Percentiles rank a stretch among this genome's conserved stretches.
Evolutionary conservation across 1,284 basidiomycete species (phyloP).

Genomic region (Moesziomyces antarcticus): DNA sequence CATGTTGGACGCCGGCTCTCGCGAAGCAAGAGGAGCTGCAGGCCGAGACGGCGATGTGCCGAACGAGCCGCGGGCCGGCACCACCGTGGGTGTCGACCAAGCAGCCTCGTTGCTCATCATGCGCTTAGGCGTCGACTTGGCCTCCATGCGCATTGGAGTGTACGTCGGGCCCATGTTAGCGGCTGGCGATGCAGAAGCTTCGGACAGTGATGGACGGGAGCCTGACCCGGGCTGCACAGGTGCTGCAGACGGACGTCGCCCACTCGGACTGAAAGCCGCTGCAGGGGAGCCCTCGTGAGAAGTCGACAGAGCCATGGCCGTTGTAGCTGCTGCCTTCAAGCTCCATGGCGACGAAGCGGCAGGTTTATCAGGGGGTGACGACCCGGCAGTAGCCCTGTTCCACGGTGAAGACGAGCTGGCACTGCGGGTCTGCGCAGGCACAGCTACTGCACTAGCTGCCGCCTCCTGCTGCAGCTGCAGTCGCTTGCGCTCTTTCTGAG

Average conservation of each 20-base stretch:
- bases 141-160: constrained; percentile 39
- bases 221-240: constrained; percentile 21
- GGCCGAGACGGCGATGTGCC: constrained; percentile 22
- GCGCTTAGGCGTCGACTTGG: constrained; percentile 29
- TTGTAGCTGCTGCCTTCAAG: constrained; percentile 34
- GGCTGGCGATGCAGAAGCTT: constrained; percentile 15
- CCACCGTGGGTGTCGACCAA: constrained; percentile 29
- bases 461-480: constrained; percentile 46
- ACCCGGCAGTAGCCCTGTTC: constrained; percentile 16
- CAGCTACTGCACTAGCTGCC: constrained; percentile 20
- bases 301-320: constrained; percentile 28
- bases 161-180: constrained; percentile 48
- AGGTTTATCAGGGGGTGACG: constrained; percentile 24
- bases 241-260: constrained; percentile 35
- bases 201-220: constrained; percentile 16
- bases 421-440: constrained; percentile 15
- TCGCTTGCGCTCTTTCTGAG: constrained; percentile 63
- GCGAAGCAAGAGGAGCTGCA: constrained; percentile 1
- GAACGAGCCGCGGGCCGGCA: constrained; percentile 13
- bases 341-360: constrained; percentile 31
- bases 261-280: constrained; percentile 5
- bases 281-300: constrained; percentile 38
- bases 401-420: constrained; percentile 40
- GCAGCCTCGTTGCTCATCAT: constrained; percentile 38
- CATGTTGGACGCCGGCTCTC: constrained; percentile 21